Percentiles rank a stretch among this genome's conserved stretches.
Evolutionary conservation across 495 filamentous ascomycete genomes (phyloP).

Genomic region (Neurospora tetrasperma): DNA sequence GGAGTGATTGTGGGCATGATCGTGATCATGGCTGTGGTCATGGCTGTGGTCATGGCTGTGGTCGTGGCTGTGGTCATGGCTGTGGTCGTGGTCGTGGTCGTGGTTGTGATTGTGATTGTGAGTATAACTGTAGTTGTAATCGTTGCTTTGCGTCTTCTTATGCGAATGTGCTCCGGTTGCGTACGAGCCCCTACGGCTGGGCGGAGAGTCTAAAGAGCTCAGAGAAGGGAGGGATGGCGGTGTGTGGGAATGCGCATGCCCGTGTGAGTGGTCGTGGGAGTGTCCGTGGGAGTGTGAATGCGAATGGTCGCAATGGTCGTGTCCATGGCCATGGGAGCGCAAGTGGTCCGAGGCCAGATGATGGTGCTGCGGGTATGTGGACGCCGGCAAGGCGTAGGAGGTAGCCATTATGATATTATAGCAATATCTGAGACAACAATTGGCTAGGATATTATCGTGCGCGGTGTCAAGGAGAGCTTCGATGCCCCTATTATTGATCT

Average conservation of each 20-base stretch:
- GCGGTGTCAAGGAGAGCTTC: conserved; percentile 11
- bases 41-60: conserved; percentile 27
- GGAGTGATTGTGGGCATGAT: conserved; percentile 10
- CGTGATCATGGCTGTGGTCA: conserved; percentile 13
- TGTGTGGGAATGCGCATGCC: conserved; percentile 24
- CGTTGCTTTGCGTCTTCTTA: conserved; percentile 14
- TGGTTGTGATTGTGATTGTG: conserved; percentile 24
- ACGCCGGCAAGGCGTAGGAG: conserved; percentile 40
- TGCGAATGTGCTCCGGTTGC: conserved; percentile 17
- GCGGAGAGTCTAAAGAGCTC: conserved; percentile 12
- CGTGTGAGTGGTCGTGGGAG: conserved; percentile 29
- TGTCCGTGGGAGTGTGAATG: conserved; percentile 29
- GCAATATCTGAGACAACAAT: neutral
- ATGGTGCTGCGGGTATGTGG: conserved; percentile 36
- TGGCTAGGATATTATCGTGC: neutral
- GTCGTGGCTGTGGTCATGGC: conserved; percentile 1
- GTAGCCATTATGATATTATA: conserved; percentile 30
- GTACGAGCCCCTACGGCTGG: conserved; percentile 13
- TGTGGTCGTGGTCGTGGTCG: conserved; percentile 12
- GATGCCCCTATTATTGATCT: conserved; percentile 8
- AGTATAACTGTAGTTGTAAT: conserved; percentile 20
- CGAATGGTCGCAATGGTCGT: conserved; percentile 26
- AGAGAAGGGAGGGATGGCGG: conserved; percentile 18
- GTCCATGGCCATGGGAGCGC: conserved; percentile 16
- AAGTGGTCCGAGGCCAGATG: conserved; percentile 23